Base-by-base conservation (phyloP, 2,329 filamentous ascomycete species). In the Ophiostoma tasmaniense region DNA sequence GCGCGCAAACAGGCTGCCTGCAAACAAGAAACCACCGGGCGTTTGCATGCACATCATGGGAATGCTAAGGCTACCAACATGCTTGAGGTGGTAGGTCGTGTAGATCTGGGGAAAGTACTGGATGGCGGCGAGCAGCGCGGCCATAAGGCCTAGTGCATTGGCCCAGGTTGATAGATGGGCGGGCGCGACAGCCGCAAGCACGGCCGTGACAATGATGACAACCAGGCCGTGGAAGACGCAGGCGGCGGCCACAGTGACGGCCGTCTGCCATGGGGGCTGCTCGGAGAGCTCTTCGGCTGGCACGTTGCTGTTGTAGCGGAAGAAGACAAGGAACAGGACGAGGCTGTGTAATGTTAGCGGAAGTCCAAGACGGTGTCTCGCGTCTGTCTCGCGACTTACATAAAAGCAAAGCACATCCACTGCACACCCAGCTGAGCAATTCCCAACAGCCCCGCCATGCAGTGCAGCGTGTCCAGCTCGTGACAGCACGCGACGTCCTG, bases 41-140 rank as follows among this genome's bases (percentile, higher is more conserved):
- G 94, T 97, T 78, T 99, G 95, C 42, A 99, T 97, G 76, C 91
- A 90, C 93, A 99, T 98, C 90, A 97, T 98, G 4, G 92, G 90
- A 69, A 99, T 95, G 75, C 92, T 97, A 74, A 99, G 81, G 77
- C 93, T 97, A 68, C 93, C 93, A 1, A 96, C 90, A 74, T 93
- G 89, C 76, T 94, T 90, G 70, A 97, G 82, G 67, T 83, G 85
- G 80, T 91, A 96, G 0, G 95, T 99, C 67, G 91, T 97, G 80
- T 89, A 93, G 72, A 99, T 96, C 79, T 99, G 95, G 0, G 95
- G 95, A 20, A 99, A 82, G 78, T 98, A 99, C 79, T 99, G 95
- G 28, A 98, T 85, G 0, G 87, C 90, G 0, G 95, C 91, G 5
- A 99, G 86, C 1, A 87, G 79, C 0, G 92, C 90, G 22, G 92